phyloP scores from a whole-genome alignment of 1,284 basidiomycete genomes.

The Austropuccinia psidii region DNA sequence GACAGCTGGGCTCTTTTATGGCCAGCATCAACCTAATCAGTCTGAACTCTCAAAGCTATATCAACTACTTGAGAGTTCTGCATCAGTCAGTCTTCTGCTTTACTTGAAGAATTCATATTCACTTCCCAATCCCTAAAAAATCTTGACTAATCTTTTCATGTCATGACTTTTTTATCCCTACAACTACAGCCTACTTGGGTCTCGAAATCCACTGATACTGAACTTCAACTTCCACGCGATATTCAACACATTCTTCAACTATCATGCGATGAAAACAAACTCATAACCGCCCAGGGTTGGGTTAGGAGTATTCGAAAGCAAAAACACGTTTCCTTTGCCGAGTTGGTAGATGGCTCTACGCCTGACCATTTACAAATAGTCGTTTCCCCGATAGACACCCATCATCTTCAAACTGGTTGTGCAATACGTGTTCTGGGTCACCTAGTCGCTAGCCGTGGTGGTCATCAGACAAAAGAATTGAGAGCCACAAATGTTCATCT shows the following conservation, averaged over 20 bases:
- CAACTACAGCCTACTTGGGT: background rate
- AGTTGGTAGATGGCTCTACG: conserved; percentile 28
- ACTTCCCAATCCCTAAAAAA: background rate
- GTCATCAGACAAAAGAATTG: conserved; percentile 8
- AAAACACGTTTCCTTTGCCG: conserved; percentile 7
- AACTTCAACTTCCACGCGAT: conserved; percentile 44
- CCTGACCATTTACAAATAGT: conserved; percentile 22
- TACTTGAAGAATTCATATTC: background rate
- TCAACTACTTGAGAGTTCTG: background rate
- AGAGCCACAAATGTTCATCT: background rate
- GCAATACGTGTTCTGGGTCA: conserved; percentile 19
- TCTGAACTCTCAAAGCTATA: background rate
- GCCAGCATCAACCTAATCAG: background rate
- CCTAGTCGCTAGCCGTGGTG: conserved; percentile 15
- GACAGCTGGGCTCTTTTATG: conserved; percentile 8
- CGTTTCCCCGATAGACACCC: background rate
- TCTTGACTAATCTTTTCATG: background rate
- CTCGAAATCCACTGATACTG: background rate
- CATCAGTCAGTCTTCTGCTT: background rate
- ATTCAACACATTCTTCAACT: conserved; percentile 13
- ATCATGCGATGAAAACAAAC: background rate
- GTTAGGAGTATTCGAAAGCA: conserved; percentile 24
- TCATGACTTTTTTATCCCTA: background rate
- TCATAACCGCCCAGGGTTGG: conserved; percentile 17
- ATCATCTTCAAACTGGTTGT: conserved; percentile 10